phyloP scores from a whole-genome alignment of 805 yeast species.

The Sugiyamaella mastotermitis region DNA sequence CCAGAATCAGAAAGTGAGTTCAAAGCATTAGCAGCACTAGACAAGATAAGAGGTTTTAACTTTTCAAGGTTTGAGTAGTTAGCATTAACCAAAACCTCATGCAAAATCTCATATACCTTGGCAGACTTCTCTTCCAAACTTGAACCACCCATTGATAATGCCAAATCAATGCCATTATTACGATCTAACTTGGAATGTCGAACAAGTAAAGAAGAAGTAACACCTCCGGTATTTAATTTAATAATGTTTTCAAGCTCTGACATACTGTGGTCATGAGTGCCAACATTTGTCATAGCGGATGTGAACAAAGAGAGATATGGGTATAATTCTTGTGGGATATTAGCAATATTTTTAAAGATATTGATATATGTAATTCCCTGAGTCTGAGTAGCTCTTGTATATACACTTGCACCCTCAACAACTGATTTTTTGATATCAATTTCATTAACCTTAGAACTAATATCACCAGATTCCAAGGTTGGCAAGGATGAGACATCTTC shows the following conservation, averaged over 20 bases:
- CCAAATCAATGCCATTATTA: slow-evolving; percentile 42
- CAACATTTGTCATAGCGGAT: slow-evolving; percentile 76
- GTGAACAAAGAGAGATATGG: slow-evolving; percentile 72
- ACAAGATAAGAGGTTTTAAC: slow-evolving; percentile 64
- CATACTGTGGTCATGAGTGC: slow-evolving; percentile 67
- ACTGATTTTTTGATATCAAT: slow-evolving; percentile 14
- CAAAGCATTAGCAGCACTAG: slow-evolving; percentile 68
- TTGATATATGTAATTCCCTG: slow-evolving; percentile 70
- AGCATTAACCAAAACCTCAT: slow-evolving; percentile 62
- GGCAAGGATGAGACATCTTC: slow-evolving; percentile 82
- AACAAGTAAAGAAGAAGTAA: slow-evolving; percentile 55
- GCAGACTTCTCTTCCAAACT: slow-evolving; percentile 59
- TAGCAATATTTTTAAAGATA: slow-evolving; percentile 54
- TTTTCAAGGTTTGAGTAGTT: slow-evolving; percentile 63
- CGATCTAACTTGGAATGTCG: slow-evolving; percentile 42
- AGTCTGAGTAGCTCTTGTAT: slow-evolving; percentile 31
- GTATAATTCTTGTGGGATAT: slow-evolving; percentile 55
- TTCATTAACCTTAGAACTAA: slow-evolving; percentile 36
- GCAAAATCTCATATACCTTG: slow-evolving; percentile 59
- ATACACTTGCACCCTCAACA: slow-evolving; percentile 8
- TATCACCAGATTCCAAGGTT: slow-evolving; percentile 66
- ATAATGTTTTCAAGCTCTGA: slow-evolving; percentile 82
- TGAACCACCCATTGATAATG: slow-evolving; percentile 59
- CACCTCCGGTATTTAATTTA: slow-evolving; percentile 78
- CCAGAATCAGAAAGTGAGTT: slow-evolving; percentile 82